Conservation (phyloP, 208 protist species). For the Acanthamoeba healyi region DNA sequence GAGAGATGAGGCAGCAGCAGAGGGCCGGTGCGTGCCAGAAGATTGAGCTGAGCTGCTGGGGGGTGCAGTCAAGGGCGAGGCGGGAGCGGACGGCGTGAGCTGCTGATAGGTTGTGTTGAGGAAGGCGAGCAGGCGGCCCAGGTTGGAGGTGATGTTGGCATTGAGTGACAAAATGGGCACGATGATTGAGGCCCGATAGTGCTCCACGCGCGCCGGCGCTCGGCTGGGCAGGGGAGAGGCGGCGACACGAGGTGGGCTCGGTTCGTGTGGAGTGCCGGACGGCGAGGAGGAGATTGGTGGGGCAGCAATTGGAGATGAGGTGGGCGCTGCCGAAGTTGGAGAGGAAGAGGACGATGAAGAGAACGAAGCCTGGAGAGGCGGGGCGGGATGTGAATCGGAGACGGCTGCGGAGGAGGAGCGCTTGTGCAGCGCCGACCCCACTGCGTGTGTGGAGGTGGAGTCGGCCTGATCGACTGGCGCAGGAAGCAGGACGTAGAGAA, state of each 20-base stretch:
- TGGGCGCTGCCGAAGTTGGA: too few species aligned
- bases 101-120: conserved; percentile 29
- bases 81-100: background rate
- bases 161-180: conserved; percentile 7
- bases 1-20: background rate
- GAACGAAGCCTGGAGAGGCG: background rate
- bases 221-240: background rate
- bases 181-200: conserved; percentile 1
- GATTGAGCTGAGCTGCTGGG: background rate
- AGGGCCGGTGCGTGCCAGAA: background rate
- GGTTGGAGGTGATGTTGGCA: conserved; percentile 36
- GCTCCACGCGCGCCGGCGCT: background rate
- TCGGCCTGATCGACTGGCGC: background rate
- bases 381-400: too few species aligned
- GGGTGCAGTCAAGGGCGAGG: background rate
- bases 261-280: too few species aligned
- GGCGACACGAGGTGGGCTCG: too few species aligned
- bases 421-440: background rate
- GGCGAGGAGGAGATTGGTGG: too few species aligned
- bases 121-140: conserved; percentile 38
- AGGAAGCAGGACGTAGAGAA: conserved; percentile 30
- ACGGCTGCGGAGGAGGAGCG: background rate
- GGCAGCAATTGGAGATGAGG: too few species aligned
- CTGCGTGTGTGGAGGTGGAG: background rate
- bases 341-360: background rate